Base-by-base conservation (phyloP, 805 yeast genomes). In the Metschnikowia similis region DNA sequence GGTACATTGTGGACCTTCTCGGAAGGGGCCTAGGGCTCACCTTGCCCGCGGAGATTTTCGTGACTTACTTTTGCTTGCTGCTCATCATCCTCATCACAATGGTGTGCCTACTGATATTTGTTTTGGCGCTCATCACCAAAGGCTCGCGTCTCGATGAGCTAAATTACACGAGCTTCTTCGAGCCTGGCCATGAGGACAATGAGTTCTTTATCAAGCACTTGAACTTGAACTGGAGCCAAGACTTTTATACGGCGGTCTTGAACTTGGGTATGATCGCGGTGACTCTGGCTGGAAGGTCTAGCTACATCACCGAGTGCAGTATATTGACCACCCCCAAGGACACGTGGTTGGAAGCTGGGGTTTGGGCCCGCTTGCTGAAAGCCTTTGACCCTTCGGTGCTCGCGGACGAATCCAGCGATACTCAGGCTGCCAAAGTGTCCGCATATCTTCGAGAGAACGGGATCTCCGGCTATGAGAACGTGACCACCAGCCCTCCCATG, bases 1-100 rank as follows among this genome's bases (percentile, higher is more conserved):
- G 85, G 64, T 54, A 54, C 61, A 60, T 65, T 41, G 64, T 72
- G 8, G 62, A 66, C 29, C 66, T 76, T 1, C 57, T 80, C 2
- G 54, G 65, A 30, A 58, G 64, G 7, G 81, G 83, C 4, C 60
- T 70, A 6, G 55, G 81, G 1, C 60, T 70, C 9, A 65, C 69
- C 39, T 74, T 85, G 57, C 92, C 90, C 13, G 62, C 74, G 7
- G 74, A 79, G 4, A 77, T 84, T 28, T 64, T 80, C 11, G 61
- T 82, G 51, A 85, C 89, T 1, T 81, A 82, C 54, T 63, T 81
- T 11, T 95, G 96, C 1, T 91, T 87, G 58, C 62, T 86, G 16
- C 63, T 83, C 35, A 79, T 84, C 0, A 54, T 82, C 4, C 50
- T 60, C 4, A 74, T 85, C 14, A 78, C 83, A 6, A 11, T 67